A percentile compares a stretch with the other conserved stretches of the same genome.
phyloP scores from a whole-genome alignment of 2,329 filamentous ascomycete species.

The Aspergillus eucalypticola region DNA sequence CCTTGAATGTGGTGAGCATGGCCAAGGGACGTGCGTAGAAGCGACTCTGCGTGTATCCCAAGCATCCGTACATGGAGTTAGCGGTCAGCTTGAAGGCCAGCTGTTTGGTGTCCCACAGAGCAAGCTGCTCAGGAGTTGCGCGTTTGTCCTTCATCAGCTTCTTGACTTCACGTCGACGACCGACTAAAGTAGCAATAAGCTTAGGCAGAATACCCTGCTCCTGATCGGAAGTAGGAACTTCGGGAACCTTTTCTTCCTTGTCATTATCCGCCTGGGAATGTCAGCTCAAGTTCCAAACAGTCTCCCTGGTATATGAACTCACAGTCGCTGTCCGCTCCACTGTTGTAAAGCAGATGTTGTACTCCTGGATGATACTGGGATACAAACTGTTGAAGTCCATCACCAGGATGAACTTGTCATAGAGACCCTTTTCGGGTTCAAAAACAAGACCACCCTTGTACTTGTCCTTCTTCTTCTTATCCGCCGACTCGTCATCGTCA shows the following conservation, averaged over 20 bases:
- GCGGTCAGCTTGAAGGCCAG: constrained; percentile 94
- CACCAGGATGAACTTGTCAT: constrained; percentile 96
- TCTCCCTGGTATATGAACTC: constrained; percentile 39
- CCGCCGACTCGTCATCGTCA: constrained; percentile 65
- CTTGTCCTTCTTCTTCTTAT: constrained; percentile 97
- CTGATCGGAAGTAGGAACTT: constrained; percentile 72
- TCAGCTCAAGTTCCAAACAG: constrained; percentile 11
- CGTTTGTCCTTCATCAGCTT: constrained; percentile 92
- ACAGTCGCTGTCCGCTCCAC: constrained; percentile 76
- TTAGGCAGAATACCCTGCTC: constrained; percentile 82
- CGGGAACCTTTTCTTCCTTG: constrained; percentile 84
- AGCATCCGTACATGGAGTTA: constrained; percentile 99
- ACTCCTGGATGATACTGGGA: constrained; percentile 98
- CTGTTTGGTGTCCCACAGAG: constrained; percentile 98
- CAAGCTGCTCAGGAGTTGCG: constrained; percentile 80
- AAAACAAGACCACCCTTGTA: constrained; percentile 98
- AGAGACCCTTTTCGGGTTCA: constrained; percentile 94
- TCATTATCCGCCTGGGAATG: constrained; percentile 55
- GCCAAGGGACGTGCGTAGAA: constrained; percentile 96
- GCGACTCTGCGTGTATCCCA: constrained; percentile 93
- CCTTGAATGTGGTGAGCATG: constrained; percentile 94
- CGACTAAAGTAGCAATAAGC: constrained; percentile 89
- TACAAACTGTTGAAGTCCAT: constrained; percentile 99
- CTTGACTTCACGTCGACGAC: constrained; percentile 87
- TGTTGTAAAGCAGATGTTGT: constrained; percentile 98